phyloP scores from a whole-genome alignment of 2,329 filamentous ascomycete species.

The Hymenoscyphus occultus region DNA sequence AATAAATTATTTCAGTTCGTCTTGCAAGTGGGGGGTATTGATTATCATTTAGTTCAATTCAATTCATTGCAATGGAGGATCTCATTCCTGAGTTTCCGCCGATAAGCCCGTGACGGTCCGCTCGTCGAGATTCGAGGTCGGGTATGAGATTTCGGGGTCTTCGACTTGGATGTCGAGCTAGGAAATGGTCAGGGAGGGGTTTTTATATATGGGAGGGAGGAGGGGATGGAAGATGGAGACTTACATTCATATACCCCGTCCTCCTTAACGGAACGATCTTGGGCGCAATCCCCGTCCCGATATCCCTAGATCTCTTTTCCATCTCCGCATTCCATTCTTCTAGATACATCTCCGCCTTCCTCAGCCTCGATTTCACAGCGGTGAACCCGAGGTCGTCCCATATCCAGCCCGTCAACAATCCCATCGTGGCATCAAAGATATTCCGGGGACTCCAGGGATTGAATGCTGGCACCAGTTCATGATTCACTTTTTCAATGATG shows the following conservation, averaged over 20 bases:
- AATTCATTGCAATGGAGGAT: too few species aligned
- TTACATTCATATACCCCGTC: slow-evolving; percentile 83
- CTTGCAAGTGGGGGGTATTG: too few species aligned
- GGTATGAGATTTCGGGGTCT: slow-evolving; percentile 64
- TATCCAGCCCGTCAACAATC: slow-evolving; percentile 83
- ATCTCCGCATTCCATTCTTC: slow-evolving; percentile 80
- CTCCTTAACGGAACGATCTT: slow-evolving; percentile 74
- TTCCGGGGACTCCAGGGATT: slow-evolving; percentile 75
- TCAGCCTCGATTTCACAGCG: slow-evolving; percentile 68
- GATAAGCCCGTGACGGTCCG: slow-evolving; percentile 20
- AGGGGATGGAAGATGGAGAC: slow-evolving; percentile 29
- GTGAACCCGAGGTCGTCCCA: slow-evolving; percentile 89
- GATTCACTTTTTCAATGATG: slow-evolving; percentile 79
- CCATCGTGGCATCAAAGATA: slow-evolving; percentile 74
- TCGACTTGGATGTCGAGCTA: slow-evolving; percentile 79
- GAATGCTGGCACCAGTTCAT: slow-evolving; percentile 72
- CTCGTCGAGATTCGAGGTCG: slow-evolving; percentile 13
- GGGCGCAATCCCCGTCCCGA: slow-evolving; percentile 53
- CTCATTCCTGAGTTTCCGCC: not conserved
- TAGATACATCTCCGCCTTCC: slow-evolving; percentile 73
- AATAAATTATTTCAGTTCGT: too few species aligned
- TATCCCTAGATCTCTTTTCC: slow-evolving; percentile 53
- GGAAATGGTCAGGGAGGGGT: slow-evolving; percentile 27
- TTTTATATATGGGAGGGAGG: not conserved
- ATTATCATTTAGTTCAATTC: too few species aligned